Evolutionary conservation across 1,284 basidiomycete genomes (phyloP).

Genomic region (Boletus sp.): DNA sequence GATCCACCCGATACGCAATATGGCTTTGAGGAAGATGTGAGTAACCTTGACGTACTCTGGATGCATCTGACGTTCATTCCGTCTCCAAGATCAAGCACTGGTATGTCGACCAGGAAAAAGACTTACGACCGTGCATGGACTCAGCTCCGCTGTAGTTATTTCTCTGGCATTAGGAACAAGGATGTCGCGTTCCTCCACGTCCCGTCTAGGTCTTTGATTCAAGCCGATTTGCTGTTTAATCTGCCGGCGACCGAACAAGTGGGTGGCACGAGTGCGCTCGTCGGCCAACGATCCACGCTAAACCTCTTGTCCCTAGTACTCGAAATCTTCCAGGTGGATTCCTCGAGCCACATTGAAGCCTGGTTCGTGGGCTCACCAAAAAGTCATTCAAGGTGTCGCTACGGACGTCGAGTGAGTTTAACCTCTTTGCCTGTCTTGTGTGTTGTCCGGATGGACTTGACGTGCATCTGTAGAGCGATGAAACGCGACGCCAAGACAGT

Average conservation of each 20-base stretch:
- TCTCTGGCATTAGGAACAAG: conserved; percentile 79
- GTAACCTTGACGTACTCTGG: conserved; percentile 14
- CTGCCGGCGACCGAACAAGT: conserved; percentile 85
- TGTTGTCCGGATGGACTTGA: neutral
- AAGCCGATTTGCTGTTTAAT: conserved; percentile 90
- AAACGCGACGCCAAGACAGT: conserved; percentile 68
- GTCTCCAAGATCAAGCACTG: conserved; percentile 56
- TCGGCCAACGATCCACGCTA: neutral
- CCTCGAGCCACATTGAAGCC: conserved; percentile 55
- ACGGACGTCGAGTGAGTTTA: conserved; percentile 27
- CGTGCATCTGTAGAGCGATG: conserved; percentile 56
- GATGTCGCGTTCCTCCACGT: conserved; percentile 88
- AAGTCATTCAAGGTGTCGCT: conserved; percentile 39
- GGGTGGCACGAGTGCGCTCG: conserved; percentile 6
- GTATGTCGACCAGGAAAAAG: conserved; percentile 33
- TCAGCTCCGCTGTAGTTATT: conserved; percentile 50
- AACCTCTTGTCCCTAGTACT: conserved; percentile 39
- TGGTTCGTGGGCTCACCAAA: conserved; percentile 55
- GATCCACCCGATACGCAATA: conserved; percentile 64
- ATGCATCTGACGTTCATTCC: neutral
- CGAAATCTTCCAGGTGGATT: conserved; percentile 44
- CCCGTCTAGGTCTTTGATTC: conserved; percentile 73
- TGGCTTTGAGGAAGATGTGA: conserved; percentile 80
- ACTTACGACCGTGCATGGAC: neutral
- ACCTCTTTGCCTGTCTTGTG: neutral